Conservation (phyloP, 2,329 filamentous ascomycete species). For the Aspergillus oerlinghausenensis region DNA sequence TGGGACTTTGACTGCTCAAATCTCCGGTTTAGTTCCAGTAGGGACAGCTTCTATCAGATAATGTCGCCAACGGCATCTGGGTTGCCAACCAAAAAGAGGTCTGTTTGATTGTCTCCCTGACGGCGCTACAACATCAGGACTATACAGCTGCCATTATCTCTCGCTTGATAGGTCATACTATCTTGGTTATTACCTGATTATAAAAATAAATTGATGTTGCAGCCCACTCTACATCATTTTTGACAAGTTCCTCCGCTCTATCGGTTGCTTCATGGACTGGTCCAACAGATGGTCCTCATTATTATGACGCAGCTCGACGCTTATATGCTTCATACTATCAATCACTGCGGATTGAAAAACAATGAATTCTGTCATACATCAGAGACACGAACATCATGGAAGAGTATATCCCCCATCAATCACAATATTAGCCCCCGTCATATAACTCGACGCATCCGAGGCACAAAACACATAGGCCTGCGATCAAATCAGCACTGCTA, state of each 20-base stretch:
- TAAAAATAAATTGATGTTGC: background rate
- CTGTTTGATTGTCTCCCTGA: too few relatives aligned
- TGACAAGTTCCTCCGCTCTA: too few relatives aligned
- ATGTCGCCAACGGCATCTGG: too few relatives aligned
- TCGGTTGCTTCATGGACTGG: too few relatives aligned
- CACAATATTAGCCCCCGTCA: slow-evolving; percentile 46
- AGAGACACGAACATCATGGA: slow-evolving; percentile 15
- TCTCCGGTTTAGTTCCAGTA: too few relatives aligned
- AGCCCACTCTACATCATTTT: background rate
- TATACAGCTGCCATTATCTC: background rate
- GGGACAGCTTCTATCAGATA: too few relatives aligned
- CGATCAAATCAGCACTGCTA: background rate
- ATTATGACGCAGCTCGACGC: background rate
- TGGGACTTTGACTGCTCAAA: too few relatives aligned
- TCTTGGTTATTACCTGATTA: background rate
- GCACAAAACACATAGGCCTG: slow-evolving; percentile 43
- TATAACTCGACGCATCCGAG: slow-evolving; percentile 46
- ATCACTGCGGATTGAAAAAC: background rate
- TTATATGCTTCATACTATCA: too few relatives aligned
- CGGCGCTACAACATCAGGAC: background rate
- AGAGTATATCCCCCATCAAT: slow-evolving; percentile 47
- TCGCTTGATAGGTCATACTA: background rate
- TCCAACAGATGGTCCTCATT: background rate
- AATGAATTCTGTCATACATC: background rate
- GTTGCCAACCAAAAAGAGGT: too few relatives aligned